A percentile compares a stretch with the other conserved stretches of the same genome.
These are phyloP conservation scores for Trichoderma pleuroti DNA, from an alignment of 2,329 filamentous ascomycete species.

Conservation along the genomic window DNA sequence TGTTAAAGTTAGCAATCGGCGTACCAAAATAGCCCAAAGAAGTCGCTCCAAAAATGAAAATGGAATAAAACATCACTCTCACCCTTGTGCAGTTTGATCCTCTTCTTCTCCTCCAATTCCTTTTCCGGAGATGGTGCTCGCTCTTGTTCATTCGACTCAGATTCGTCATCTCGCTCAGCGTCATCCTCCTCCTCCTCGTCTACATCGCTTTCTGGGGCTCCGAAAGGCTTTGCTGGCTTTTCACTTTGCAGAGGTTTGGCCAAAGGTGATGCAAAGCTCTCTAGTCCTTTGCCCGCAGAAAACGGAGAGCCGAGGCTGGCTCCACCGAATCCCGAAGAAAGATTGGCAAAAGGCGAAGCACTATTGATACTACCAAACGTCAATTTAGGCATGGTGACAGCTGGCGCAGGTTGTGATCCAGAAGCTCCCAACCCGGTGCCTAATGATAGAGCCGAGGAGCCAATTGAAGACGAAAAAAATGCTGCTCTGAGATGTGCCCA, in stretches of 20 bases:
- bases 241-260: constrained; percentile 46
- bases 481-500: constrained; percentile 48
- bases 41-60: background rate
- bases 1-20: constrained; percentile 21
- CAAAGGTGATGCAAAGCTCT: constrained; percentile 67
- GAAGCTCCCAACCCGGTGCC: constrained; percentile 25
- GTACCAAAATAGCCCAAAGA: background rate
- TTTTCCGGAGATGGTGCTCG: constrained; percentile 47
- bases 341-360: constrained; percentile 47
- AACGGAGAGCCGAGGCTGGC: constrained; percentile 48
- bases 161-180: constrained; percentile 40
- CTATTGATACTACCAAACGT: constrained; percentile 44
- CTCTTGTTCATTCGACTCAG: constrained; percentile 46
- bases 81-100: constrained; percentile 67
- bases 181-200: constrained; percentile 45
- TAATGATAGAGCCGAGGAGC: constrained; percentile 33
- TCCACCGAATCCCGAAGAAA: constrained; percentile 40
- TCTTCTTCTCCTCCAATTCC: constrained; percentile 62
- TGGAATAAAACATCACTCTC: constrained; percentile 30
- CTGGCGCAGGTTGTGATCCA: constrained; percentile 20
- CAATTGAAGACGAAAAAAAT: constrained; percentile 51
- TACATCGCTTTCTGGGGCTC: constrained; percentile 65
- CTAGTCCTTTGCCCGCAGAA: constrained; percentile 46
- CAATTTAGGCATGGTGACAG: constrained; percentile 42
- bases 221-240: constrained; percentile 70